Evolutionary conservation across 2,329 filamentous ascomycete species (phyloP).

Genomic region (Calonectria pteridis): DNA sequence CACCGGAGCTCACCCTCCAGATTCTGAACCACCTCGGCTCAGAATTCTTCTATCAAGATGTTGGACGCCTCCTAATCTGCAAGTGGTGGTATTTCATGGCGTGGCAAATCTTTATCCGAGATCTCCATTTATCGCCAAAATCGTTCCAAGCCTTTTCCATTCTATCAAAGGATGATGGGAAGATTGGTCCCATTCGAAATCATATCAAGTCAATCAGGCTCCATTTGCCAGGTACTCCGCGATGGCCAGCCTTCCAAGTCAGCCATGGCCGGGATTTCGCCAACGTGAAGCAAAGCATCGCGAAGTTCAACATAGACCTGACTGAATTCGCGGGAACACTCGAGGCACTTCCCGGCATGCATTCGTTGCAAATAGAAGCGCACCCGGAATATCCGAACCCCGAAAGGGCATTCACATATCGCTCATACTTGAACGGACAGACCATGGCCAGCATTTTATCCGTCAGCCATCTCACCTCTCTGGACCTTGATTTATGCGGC

Average conservation of each 20-base stretch:
- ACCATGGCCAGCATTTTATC: not conserved
- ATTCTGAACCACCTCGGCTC: not conserved
- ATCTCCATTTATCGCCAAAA: not conserved
- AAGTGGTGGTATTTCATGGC: not conserved
- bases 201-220: not conserved
- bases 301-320: not conserved
- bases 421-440: not conserved
- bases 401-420: not conserved
- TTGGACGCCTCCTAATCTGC: not conserved
- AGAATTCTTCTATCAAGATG: not conserved
- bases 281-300: not conserved
- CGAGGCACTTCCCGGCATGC: not conserved
- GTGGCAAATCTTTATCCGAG: not conserved
- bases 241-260: not conserved
- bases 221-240: not conserved
- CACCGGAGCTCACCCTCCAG: not conserved
- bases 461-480: not conserved
- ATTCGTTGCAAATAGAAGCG: not conserved
- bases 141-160: not conserved
- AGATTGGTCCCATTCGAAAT: not conserved
- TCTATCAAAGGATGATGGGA: not conserved
- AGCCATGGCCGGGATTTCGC: not conserved
- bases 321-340: not conserved
- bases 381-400: slow-evolving; percentile 8
- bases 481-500: not conserved